Evolutionary conservation across 2,329 filamentous ascomycete species (phyloP), one percentile per base, ranked within the genome.

Genomic region (Xylaria sp.): DNA sequence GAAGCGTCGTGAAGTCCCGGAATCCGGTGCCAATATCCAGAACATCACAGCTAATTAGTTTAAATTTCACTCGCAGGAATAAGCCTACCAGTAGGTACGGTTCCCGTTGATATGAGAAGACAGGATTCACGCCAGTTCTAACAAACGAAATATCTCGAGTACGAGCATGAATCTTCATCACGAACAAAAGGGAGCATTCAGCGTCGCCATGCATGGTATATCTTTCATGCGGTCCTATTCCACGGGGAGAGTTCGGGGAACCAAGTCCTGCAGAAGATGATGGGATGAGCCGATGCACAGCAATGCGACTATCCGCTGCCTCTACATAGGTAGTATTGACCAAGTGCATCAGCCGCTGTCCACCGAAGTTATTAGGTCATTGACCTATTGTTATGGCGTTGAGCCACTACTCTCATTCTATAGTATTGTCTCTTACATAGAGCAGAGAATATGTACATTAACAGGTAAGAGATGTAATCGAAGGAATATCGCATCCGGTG

Each of bases 231-330:
- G 48, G 37, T 64, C 28, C 44, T 46, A 31, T 56, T n/a, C 52
- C 28, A 50, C 58, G 44, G 20, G 25, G 55, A 51, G 13, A 61
- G 61, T n/a, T 39, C n/a, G 28, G 60, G 20, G 54, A 12, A 55
- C 60, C 25, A 62, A 61, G 51, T 66, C 46, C 34, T 67, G 59
- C 58, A 63, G 52, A 25, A 25, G 25, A 63, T 58, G 25, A 69
- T 62, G 52, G 66, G 37, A 69, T 58, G 57, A 66, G 34, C 44
- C 39, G 48, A 59, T 69, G 63, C 31, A n/a, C 44, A 25, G 15
- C n/a, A 58, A 44, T 55, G 51, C 51, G 9, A 37, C 13, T 60
- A 52, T 37, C 58, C 44, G 58, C 20, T 52, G 31, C 41, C 20
- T 25, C 28, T 28, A 28, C 28, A 28, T 28, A 28, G 2, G 2